Base-by-base conservation (phyloP, 2,329 filamentous ascomycete species). In the Gaeumannomyces tritici region DNA sequence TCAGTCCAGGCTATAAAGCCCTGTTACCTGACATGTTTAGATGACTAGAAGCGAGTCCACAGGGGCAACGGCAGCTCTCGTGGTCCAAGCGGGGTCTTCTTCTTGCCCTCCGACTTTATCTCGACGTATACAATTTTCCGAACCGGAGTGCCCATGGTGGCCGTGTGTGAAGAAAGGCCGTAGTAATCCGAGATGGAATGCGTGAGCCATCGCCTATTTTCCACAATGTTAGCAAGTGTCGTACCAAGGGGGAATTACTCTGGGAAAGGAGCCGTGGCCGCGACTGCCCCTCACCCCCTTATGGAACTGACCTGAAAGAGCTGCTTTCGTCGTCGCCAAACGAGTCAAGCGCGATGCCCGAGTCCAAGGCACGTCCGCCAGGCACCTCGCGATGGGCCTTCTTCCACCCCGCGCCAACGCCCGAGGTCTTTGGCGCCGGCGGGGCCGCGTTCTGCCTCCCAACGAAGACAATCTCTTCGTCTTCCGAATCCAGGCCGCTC, bases 141-240 rank as follows among this genome's bases (percentile, higher is more conserved):
- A 18, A 86, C 83, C 3, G 91, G 88, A 66, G 86, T 80, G 35
- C 86, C 87, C 1, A 88, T 82, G 0, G 89, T 89, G 64, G 93
- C 84, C 5, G 90, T 93, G 78, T 87, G 91, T 26, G 93, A 96
- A 64, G 87, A 84, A 63, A 97, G 82, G 57, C 92, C 93, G 72
- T 98, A 98, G 74, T 98, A 98, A 55, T 89, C 85, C 12, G 91
- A 93, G 66, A 98, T 93, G 63, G 90, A 89, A 74, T 98, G 93
- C 1, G 96, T 91, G 62, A 98, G 84, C 90, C 93, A 98, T 66
- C 93, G 89, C 67, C 90, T 93, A 65, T 59, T 59, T 33, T 60
- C n/a, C n/a, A 15, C 42, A 47, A 62, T 69, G 66, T 66, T 35
- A 64, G 61, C 57, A 33, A 9, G 21, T 9, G 56, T 7, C n/a